Percentiles rank a stretch among this genome's conserved stretches.
phyloP scores from a whole-genome alignment of 768 basidiomycete genomes.

The Boletus bicolor region DNA sequence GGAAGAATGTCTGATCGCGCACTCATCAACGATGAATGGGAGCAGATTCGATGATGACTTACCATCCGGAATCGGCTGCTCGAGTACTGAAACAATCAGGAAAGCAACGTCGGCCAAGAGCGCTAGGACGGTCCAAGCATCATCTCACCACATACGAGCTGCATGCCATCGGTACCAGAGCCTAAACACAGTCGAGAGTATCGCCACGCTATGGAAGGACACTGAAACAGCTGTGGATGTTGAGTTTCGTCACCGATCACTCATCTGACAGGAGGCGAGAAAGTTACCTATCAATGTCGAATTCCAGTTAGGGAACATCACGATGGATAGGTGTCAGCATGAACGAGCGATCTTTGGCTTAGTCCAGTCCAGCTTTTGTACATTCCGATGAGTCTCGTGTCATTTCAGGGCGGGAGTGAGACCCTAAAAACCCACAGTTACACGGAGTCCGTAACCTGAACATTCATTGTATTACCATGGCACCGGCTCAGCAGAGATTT shows the following conservation, averaged over 20 bases:
- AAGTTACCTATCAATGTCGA: constrained; percentile 12
- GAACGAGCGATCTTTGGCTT: not conserved
- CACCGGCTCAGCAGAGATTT: not conserved
- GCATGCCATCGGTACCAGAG: constrained; percentile 21
- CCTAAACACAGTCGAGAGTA: constrained; percentile 23
- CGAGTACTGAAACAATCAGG: constrained; percentile 3
- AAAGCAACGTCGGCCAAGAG: constrained; percentile 12
- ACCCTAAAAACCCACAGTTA: not conserved
- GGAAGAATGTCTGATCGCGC: not conserved
- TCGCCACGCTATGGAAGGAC: constrained; percentile 21
- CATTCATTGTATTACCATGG: not conserved
- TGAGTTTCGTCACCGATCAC: not conserved
- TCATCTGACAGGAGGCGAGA: not conserved
- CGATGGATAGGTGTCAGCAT: not conserved
- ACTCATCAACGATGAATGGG: not conserved
- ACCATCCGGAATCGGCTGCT: constrained; percentile 10
- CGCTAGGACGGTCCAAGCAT: constrained; percentile 19
- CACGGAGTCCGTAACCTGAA: no score
- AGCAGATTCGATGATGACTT: not conserved
- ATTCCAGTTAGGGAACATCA: constrained; percentile 19
- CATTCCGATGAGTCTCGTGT: not conserved
- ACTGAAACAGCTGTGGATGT: constrained; percentile 7
- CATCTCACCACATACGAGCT: constrained; percentile 27
- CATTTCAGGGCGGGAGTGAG: not conserved
- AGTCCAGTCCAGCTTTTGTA: not conserved